Base-by-base conservation (phyloP, 768 basidiomycete species). In the Mycena alexandri region DNA sequence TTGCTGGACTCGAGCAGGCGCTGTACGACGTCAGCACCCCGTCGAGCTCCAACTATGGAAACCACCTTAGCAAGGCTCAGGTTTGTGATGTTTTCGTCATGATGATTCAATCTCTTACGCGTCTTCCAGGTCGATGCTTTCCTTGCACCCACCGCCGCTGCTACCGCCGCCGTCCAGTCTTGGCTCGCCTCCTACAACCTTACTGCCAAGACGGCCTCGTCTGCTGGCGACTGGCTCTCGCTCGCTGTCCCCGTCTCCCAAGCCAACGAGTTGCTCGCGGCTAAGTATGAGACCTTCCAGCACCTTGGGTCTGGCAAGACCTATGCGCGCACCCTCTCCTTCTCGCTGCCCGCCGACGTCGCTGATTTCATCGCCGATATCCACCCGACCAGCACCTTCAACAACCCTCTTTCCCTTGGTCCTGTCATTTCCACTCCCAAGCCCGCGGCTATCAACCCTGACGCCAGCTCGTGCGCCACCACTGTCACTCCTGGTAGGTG, bases 181-280 rank as follows among this genome's bases (percentile, higher is more conserved):
- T 87, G 87, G 86, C 74, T 88, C 2, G 74, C 77, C 0, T 77
- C 75, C 0, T 76, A 85, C 52, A 71, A 78, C 29, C 69, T 76
- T 41, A 55, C 79, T 5, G 56, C 72, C 16, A 46, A 9, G 12
- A 6, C 44, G 3, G 29, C 29, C 19, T 82, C 85, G n/a, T 76
- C 81, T 2, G 83, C 85, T 0, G 76, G 78, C 9, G 81, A 83
- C 72, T 81, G 79, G 80, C 60, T 82, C 33, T 63, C 67, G 33
- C 66, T 81, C 71, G 64, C 65, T 12, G 62, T 79, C 12, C 70
- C 77, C 12, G 80, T 81, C 60, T 71, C 70, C 42, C 73, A 76
- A 65, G 81, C 81, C 7, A 81, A 79, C 71, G 67, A 73, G 42
- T 61, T 83, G 42, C 72, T 83, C 47, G 72, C 74, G 51, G 75